phyloP scores from a whole-genome alignment of 805 yeast genomes.

The Yarrowia deformans region DNA sequence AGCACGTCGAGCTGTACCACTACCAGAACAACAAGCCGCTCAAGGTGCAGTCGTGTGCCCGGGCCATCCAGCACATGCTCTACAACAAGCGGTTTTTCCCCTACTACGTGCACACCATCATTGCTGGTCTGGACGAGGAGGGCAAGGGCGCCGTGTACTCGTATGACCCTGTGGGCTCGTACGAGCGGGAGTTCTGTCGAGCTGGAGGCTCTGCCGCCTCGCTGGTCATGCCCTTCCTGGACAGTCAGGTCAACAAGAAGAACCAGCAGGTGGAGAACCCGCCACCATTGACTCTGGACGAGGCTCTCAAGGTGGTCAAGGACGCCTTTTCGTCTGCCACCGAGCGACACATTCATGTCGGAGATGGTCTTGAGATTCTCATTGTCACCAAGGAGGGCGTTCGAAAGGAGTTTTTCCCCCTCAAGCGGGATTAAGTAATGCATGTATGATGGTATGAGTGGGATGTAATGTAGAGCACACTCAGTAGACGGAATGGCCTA shows the following conservation, averaged over 20 bases:
- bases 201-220: conserved; percentile 98
- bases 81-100: conserved; percentile 97
- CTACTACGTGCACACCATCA: conserved; percentile 90
- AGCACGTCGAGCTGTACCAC: conserved; percentile 78
- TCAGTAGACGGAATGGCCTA: no score
- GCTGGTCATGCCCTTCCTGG: conserved; percentile 95
- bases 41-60: conserved; percentile 76
- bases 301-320: conserved; percentile 83
- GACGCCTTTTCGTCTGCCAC: conserved; percentile 97
- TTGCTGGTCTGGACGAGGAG: conserved; percentile 90
- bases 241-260: conserved; percentile 94
- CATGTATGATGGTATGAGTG: conserved; percentile 3
- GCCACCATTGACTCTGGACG: conserved; percentile 78
- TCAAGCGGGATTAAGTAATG: conserved; percentile 76
- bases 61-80: conserved; percentile 86
- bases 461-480: background rate
- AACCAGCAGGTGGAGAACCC: conserved; percentile 72
- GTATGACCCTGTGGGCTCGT: conserved; percentile 97
- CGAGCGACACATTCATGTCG: conserved; percentile 97
- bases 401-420: conserved; percentile 78
- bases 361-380: conserved; percentile 91
- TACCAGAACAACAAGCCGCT: conserved; percentile 82
- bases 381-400: conserved; percentile 95
- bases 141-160: conserved; percentile 96
- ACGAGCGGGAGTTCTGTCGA: conserved; percentile 95